These are phyloP conservation scores for Pseudozyma hubeiensis DNA, from an alignment of 1,284 basidiomycete genomes.

Conservation along the genomic window DNA sequence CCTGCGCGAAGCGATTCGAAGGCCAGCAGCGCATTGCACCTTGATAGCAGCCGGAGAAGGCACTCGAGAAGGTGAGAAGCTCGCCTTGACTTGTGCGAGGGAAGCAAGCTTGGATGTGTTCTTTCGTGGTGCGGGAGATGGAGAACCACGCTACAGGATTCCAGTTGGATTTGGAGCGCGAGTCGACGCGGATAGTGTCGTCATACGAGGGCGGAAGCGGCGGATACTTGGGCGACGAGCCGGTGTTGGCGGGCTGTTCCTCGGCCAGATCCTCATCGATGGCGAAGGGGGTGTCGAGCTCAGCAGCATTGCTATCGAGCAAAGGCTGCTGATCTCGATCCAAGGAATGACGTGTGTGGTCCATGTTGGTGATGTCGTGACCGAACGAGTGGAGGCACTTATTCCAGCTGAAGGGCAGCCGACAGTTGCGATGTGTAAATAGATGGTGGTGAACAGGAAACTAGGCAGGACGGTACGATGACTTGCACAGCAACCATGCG, in stretches of 20 bases:
- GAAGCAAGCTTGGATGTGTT: constrained; percentile 51
- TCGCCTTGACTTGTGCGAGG: constrained; percentile 40
- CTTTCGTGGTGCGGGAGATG: constrained; percentile 43
- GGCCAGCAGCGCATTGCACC: constrained; percentile 53
- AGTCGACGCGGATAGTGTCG: constrained; percentile 46
- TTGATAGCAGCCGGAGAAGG: constrained; percentile 29
- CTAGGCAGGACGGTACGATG: background rate
- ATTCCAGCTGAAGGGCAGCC: too few relatives aligned
- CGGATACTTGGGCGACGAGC: constrained; percentile 50
- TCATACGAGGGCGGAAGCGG: constrained; percentile 57
- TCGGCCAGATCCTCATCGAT: constrained; percentile 52
- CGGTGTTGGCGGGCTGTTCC: constrained; percentile 20
- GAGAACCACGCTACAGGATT: constrained; percentile 44
- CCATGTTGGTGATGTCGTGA: constrained; percentile 18
- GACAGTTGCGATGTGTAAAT: too few relatives aligned
- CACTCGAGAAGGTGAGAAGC: constrained; percentile 35
- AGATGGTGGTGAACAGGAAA: background rate
- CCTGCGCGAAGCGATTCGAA: constrained; percentile 54
- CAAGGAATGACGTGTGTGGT: constrained; percentile 20
- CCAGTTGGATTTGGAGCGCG: constrained; percentile 26
- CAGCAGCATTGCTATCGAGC: constrained; percentile 29
- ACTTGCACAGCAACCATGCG: background rate
- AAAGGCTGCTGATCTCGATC: constrained; percentile 42
- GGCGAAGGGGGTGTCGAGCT: constrained; percentile 54
- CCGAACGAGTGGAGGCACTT: background rate